phyloP scores from a whole-genome alignment of 805 yeast genomes.

The Yamadazyma insecticola region DNA sequence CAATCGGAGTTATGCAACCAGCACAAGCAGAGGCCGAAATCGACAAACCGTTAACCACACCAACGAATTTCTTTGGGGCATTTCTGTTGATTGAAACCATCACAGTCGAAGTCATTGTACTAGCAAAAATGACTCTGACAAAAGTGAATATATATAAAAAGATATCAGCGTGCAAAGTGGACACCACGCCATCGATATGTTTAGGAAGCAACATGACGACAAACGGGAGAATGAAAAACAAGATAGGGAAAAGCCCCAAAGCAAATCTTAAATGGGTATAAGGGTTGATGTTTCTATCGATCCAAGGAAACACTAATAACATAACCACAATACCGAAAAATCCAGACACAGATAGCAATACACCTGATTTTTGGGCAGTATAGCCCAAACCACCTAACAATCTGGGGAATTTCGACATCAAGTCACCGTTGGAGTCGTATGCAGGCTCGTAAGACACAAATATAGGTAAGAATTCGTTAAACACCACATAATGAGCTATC shows the following conservation, averaged over 20 bases:
- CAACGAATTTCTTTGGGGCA: conserved; percentile 48
- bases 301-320: conserved; percentile 32
- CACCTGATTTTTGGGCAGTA: conserved; percentile 24
- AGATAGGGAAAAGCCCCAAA: conserved; percentile 38
- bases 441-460: no score
- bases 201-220: conserved; percentile 38
- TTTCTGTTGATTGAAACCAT: conserved; percentile 49
- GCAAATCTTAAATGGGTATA: conserved; percentile 38
- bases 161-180: conserved; percentile 13
- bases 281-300: conserved; percentile 33
- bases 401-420: conserved; percentile 20
- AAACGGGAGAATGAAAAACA: conserved; percentile 44
- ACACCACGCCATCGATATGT: conserved; percentile 26
- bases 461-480: no score
- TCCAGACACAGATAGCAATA: conserved; percentile 32
- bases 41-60: conserved; percentile 53
- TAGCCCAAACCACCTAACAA: conserved; percentile 32
- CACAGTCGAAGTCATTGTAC: conserved; percentile 48
- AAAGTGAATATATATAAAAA: conserved; percentile 21
- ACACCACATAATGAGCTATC: no score
- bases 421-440: conserved; percentile 8
- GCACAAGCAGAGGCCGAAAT: conserved; percentile 51
- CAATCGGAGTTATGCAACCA: conserved; percentile 50
- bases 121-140: conserved; percentile 30
- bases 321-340: conserved; percentile 35